Base-by-base conservation (phyloP, 1,284 basidiomycete genomes). In the Sporisorium reilianum region DNA sequence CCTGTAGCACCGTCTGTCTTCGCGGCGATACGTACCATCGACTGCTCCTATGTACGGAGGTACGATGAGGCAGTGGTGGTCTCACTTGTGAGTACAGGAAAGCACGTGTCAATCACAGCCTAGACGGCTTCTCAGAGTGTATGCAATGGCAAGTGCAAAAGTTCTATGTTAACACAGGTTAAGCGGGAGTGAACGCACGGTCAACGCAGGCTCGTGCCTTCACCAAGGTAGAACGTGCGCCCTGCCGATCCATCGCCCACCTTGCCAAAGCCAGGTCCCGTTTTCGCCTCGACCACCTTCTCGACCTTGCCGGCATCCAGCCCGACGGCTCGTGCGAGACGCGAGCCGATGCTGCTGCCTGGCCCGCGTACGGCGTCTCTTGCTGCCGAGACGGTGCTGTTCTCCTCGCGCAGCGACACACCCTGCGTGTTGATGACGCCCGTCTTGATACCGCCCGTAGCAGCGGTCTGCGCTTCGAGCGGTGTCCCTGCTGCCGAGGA, bases 341-440 rank as follows among this genome's bases (percentile, higher is more conserved):
- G 44, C 20, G 67, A 60, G n/a, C 72, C 72, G 28, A 75, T 51
- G 26, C 58, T 70, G 60, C 64, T 70, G 0, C 63, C 72, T 18
- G 72, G 67, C 5, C 53, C 61, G 16, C 59, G 50, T 3, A 51
- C 55, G 22, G 57, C 54, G 16, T 64, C 56, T 4, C 55, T 52
- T 7, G 55, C 42, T 49, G 59, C 51, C 5, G 46, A 25, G 4
- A 32, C 14, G 10, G 61, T 32, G 30, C 23, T 51, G 41, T 11
- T 46, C 30, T 69, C 64, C 8, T 70, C 64, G 9, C 72, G 63
- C 41, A 75, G 9, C 34, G 66, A 70, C 3, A 75, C 72, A 34
- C 64, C 67, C 9, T 64, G 67, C n/a, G 72, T 75, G 60, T 67
- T 61, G 67, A 75, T 58, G 46, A 75, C 56, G 34, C 72, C 72